A percentile compares a stretch with the other conserved stretches of the same genome.
These are phyloP conservation scores for Cladosporium oxysporum DNA, from an alignment of 2,329 filamentous ascomycete genomes.

Conservation along the genomic window DNA sequence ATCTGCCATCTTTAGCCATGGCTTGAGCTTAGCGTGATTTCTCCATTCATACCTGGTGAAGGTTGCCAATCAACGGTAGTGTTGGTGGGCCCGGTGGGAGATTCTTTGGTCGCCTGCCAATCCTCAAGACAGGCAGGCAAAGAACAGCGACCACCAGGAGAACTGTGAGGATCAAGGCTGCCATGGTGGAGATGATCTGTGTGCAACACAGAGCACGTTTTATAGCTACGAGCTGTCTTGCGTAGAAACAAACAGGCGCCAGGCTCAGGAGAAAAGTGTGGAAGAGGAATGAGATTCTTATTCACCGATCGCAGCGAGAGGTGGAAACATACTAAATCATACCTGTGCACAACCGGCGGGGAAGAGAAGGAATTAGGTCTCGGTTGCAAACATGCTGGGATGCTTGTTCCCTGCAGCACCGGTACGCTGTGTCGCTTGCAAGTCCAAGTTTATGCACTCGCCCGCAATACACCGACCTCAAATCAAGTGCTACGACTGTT, in stretches of 20 bases:
- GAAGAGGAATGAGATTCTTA: not conserved
- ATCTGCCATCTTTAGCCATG: constrained; percentile 38
- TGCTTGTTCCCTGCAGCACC: not conserved
- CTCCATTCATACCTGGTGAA: constrained; percentile 28
- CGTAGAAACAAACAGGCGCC: not conserved
- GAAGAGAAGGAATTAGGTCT: not conserved
- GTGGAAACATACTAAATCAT: not conserved
- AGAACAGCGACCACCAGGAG: not conserved
- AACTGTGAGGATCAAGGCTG: not conserved
- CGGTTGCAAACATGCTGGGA: not conserved
- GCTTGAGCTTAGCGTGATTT: constrained; percentile 21
- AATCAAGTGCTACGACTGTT: not conserved
- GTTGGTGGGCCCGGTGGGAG: constrained; percentile 38
- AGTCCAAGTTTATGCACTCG: not conserved
- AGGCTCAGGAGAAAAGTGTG: not conserved
- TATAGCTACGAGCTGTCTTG: not conserved
- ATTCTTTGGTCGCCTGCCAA: constrained; percentile 10
- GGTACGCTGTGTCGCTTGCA: not conserved
- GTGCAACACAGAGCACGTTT: not conserved
- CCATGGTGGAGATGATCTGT: not conserved
- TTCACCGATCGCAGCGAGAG: not conserved
- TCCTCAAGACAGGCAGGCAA: not conserved
- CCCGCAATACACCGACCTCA: not conserved
- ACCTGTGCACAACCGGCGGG: not conserved
- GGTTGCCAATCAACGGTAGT: constrained; percentile 40